A percentile compares a stretch with the other conserved stretches of the same genome.
phyloP scores from a whole-genome alignment of 768 basidiomycete species.

The Lanmaoa pseudosensibilis region DNA sequence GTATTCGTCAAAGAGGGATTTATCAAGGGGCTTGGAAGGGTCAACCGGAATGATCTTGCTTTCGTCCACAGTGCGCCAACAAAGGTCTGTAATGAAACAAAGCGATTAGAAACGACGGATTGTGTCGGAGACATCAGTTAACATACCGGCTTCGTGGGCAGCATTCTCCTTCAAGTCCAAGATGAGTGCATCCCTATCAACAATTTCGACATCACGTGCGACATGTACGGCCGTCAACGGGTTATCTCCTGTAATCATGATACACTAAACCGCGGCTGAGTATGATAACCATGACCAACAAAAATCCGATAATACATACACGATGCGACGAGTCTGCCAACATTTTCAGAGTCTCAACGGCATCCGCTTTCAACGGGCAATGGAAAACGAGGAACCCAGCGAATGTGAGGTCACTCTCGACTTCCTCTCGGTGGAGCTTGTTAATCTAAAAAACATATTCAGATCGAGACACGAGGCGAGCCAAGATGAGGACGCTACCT shows the following conservation, averaged over 20 bases:
- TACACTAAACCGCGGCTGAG: slow-evolving; percentile 55
- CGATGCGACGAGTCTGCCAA: slow-evolving; percentile 94
- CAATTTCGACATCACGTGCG: slow-evolving; percentile 93
- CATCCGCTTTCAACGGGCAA: slow-evolving; percentile 94
- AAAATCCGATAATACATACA: slow-evolving; percentile 47
- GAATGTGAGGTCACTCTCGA: slow-evolving; percentile 78
- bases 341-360: slow-evolving; percentile 89
- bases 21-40: slow-evolving; percentile 75
- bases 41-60: slow-evolving; percentile 84
- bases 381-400: slow-evolving; percentile 99
- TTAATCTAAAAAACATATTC: slow-evolving; percentile 61
- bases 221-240: slow-evolving; percentile 96
- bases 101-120: not conserved
- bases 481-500: slow-evolving; percentile 46
- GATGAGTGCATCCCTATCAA: slow-evolving; percentile 92
- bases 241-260: slow-evolving; percentile 99
- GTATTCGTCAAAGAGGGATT: slow-evolving; percentile 75
- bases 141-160: slow-evolving; percentile 62
- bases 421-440: slow-evolving; percentile 75
- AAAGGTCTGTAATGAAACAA: slow-evolving; percentile 56
- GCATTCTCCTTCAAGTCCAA: slow-evolving; percentile 87
- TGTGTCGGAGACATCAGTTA: not conserved
- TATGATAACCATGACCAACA: not conserved
- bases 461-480: not conserved
- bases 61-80: slow-evolving; percentile 95